phyloP scores from a whole-genome alignment of 441 rosid species.

The Viola pubescens region DNA sequence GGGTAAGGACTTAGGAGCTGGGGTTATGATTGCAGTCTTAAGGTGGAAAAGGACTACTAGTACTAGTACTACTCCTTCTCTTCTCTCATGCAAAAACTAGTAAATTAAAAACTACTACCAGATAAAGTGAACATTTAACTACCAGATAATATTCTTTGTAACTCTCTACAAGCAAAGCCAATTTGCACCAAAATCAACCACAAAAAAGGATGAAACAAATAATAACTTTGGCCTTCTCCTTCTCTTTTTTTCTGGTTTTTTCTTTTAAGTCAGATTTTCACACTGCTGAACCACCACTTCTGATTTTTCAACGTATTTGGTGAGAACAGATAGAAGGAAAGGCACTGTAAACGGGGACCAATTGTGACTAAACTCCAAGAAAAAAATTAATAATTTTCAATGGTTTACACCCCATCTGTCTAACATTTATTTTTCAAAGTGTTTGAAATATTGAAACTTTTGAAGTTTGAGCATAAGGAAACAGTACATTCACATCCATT shows the following conservation, averaged over 20 bases:
- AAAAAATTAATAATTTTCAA: background rate
- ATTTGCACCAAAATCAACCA: slow-evolving; percentile 21
- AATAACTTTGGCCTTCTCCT: slow-evolving; percentile 1
- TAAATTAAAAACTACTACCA: slow-evolving; percentile 33
- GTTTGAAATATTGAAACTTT: background rate
- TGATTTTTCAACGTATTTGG: slow-evolving; percentile 23
- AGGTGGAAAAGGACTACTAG: slow-evolving; percentile 8
- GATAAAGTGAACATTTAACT: background rate
- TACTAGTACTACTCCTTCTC: background rate
- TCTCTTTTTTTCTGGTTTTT: background rate
- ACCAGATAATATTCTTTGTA: slow-evolving; percentile 35
- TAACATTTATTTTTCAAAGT: background rate
- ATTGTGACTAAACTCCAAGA: slow-evolving; percentile 14
- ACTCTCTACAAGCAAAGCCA: slow-evolving; percentile 48
- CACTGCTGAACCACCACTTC: slow-evolving; percentile 11
- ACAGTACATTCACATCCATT: too few relatives aligned
- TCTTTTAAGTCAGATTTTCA: slow-evolving; percentile 26
- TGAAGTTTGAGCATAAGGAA: too few relatives aligned
- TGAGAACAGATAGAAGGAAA: slow-evolving; percentile 12
- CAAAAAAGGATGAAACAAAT: slow-evolving; percentile 24
- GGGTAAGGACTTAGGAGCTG: slow-evolving; percentile 17
- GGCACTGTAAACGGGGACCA: background rate
- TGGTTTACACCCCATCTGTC: background rate
- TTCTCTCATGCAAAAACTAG: slow-evolving; percentile 19
- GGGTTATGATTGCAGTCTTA: slow-evolving; percentile 26